phyloP scores from a whole-genome alignment of 306 rosid genomes.

The Vigna angularis region DNA sequence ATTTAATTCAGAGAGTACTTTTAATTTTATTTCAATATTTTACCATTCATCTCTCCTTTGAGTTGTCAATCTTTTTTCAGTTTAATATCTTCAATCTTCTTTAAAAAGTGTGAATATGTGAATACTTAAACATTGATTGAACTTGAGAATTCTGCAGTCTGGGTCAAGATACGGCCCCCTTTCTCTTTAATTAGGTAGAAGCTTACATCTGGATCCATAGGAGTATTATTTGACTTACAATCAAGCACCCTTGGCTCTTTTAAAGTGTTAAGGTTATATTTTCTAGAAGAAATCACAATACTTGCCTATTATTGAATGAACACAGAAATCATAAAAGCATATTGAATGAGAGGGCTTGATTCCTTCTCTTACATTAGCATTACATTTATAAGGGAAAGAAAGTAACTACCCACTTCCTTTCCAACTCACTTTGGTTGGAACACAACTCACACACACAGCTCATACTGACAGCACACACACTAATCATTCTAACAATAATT shows the following conservation, averaged over 20 bases:
- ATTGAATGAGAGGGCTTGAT: too few species aligned
- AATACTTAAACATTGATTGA: background rate
- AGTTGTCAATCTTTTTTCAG: background rate
- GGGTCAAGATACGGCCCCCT: background rate
- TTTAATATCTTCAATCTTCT: background rate
- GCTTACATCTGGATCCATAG: background rate
- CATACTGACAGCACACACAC: too few species aligned
- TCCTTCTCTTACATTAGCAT: too few species aligned
- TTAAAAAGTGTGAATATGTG: background rate
- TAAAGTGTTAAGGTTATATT: background rate
- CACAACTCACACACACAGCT: too few species aligned
- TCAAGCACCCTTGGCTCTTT: background rate
- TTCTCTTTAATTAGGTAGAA: background rate
- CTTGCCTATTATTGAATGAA: too few species aligned
- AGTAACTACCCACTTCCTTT: too few species aligned
- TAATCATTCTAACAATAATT: too few species aligned
- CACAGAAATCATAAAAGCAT: too few species aligned
- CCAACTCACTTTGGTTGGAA: too few species aligned
- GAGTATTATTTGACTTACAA: background rate
- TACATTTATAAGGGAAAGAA: too few species aligned
- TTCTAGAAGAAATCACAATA: background rate
- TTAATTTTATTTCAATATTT: slow-evolving; percentile 2
- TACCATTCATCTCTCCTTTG: background rate
- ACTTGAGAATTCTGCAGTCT: background rate
- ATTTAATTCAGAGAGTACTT: background rate